Conservation (phyloP, 2,329 filamentous ascomycete species). For the Monilinia fructicola region DNA sequence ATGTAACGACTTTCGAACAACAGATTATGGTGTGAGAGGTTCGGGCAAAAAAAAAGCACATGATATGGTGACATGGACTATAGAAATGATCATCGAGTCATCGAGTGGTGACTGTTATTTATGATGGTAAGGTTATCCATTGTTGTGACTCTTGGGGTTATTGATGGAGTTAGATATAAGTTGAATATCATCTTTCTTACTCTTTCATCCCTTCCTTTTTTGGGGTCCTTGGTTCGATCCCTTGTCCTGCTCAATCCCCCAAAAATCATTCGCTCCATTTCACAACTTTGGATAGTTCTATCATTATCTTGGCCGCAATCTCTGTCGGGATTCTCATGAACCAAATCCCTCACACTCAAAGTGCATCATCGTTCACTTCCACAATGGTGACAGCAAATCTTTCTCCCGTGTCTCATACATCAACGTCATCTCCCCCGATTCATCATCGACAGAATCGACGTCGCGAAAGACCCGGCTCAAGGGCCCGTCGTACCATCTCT, state of each 20-base stretch:
- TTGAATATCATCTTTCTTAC: background rate
- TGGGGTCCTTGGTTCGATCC: background rate
- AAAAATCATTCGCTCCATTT: background rate
- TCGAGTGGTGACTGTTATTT: constrained; percentile 8
- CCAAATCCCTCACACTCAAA: background rate
- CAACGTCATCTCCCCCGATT: constrained; percentile 15
- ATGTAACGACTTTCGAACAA: constrained; percentile 1
- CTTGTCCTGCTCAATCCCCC: background rate
- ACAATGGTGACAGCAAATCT: background rate
- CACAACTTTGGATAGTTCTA: background rate
- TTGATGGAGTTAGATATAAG: constrained; percentile 1
- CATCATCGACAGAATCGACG: constrained; percentile 39
- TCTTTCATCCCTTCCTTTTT: background rate
- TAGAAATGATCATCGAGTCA: constrained; percentile 1
- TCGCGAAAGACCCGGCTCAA: constrained; percentile 38
- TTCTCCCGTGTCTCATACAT: background rate
- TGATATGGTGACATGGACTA: constrained; percentile 1
- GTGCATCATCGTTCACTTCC: background rate
- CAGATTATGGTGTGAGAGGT: background rate
- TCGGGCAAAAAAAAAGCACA: background rate
- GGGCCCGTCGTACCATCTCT: constrained; percentile 36
- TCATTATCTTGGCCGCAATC: background rate
- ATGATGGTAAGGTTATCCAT: background rate
- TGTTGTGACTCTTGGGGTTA: background rate
- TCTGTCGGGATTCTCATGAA: background rate